These are phyloP conservation scores for Tylopilus plumbeoviolaceoides DNA, from an alignment of 768 basidiomycete species.

Conservation along the genomic window DNA sequence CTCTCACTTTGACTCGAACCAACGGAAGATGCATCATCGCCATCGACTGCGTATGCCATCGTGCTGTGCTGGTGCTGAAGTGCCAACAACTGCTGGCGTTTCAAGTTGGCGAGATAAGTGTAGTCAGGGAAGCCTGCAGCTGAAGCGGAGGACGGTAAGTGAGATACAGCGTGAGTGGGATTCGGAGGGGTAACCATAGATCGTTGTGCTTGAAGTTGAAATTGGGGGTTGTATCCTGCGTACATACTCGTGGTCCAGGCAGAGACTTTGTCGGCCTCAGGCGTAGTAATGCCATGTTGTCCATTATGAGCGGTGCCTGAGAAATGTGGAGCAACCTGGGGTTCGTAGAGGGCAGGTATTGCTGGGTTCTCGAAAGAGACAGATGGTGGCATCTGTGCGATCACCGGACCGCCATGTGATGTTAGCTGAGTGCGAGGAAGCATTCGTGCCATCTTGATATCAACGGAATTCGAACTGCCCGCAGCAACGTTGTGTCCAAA, in stretches of 20 bases:
- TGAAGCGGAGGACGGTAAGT: slow-evolving; percentile 10
- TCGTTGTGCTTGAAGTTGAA: slow-evolving; percentile 32
- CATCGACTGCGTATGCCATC: slow-evolving; percentile 30
- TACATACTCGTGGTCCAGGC: slow-evolving; percentile 31
- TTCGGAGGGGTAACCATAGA: slow-evolving; percentile 42
- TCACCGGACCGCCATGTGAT: slow-evolving; percentile 38
- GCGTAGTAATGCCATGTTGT: slow-evolving; percentile 17
- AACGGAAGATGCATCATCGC: slow-evolving; percentile 38
- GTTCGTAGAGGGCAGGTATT: slow-evolving; percentile 43
- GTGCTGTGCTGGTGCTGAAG: slow-evolving; percentile 29
- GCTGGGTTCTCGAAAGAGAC: slow-evolving; percentile 53
- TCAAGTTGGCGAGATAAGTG: slow-evolving; percentile 21
- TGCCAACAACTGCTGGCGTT: slow-evolving; percentile 30
- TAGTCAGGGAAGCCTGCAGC: slow-evolving; percentile 20
- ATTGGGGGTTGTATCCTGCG: slow-evolving; percentile 22
- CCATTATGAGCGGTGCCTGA: slow-evolving; percentile 15
- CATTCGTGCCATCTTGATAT: slow-evolving; percentile 24
- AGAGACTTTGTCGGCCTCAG: slow-evolving; percentile 27
- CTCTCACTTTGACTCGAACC: slow-evolving; percentile 32
- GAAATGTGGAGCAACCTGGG: slow-evolving; percentile 33
- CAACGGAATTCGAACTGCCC: slow-evolving; percentile 31
- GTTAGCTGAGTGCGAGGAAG: slow-evolving; percentile 19
- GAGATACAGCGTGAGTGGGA: slow-evolving; percentile 33
- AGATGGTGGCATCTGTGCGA: slow-evolving; percentile 40
- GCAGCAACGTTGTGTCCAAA: slow-evolving; percentile 28